A percentile compares a stretch with the other conserved stretches of the same genome.
Conservation (phyloP, 495 filamentous ascomycete species). For the Tuber calosporum region DNA sequence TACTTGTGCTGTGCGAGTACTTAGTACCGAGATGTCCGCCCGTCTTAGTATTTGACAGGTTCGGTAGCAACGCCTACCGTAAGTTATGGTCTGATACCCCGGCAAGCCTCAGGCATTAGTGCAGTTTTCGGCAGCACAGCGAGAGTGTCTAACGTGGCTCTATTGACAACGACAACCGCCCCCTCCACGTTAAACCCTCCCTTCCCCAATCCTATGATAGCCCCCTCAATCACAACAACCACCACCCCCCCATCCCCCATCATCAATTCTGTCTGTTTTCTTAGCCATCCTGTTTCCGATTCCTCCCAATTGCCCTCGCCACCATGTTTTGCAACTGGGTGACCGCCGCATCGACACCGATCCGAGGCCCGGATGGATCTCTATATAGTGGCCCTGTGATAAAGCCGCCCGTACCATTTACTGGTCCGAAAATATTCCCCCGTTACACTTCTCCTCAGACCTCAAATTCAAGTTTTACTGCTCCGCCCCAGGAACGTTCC, state of each 20-base stretch:
- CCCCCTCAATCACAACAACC: not conserved
- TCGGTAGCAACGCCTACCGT: not conserved
- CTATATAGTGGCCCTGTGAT: not conserved
- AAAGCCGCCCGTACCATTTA: conserved; percentile 25
- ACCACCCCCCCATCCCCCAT: not conserved
- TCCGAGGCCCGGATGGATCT: not conserved
- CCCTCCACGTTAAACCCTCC: not conserved
- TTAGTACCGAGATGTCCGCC: not conserved
- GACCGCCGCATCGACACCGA: conserved; percentile 29
- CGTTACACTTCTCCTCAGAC: conserved; percentile 34
- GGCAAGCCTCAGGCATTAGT: conserved; percentile 1
- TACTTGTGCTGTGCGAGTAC: not conserved
- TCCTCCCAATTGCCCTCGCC: conserved; percentile 36
- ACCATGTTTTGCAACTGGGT: conserved; percentile 42
- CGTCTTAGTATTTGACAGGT: not conserved
- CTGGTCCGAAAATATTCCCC: conserved; percentile 29
- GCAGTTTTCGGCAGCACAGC: not conserved
- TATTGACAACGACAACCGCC: not conserved
- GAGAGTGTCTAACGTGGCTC: not conserved
- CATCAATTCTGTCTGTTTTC: not conserved
- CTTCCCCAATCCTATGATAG: not conserved
- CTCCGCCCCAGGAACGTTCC: conserved; percentile 22
- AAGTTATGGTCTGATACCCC: not conserved
- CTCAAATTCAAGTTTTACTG: conserved; percentile 31
- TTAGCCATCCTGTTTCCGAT: not conserved